These are phyloP conservation scores for Lenzites betulinus DNA, from an alignment of 768 basidiomycete genomes.

Conservation along the genomic window DNA sequence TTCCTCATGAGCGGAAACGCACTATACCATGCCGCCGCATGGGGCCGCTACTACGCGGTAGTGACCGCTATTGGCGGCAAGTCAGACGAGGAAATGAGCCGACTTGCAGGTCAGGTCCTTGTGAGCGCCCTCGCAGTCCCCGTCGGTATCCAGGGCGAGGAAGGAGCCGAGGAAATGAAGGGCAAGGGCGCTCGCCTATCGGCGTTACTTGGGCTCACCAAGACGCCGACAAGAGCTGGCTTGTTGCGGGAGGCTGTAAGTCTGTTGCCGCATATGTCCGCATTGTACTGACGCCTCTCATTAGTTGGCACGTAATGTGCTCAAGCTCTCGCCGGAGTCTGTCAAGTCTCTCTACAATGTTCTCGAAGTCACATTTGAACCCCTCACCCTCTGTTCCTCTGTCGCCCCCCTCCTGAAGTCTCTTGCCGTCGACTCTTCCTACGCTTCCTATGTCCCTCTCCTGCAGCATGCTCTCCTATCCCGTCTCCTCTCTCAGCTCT, in stretches of 20 bases:
- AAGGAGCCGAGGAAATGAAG: slow-evolving; percentile 52
- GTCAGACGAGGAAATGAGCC: slow-evolving; percentile 73
- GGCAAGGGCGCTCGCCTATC: slow-evolving; percentile 80
- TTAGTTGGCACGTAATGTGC: slow-evolving; percentile 79
- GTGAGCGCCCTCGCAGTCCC: slow-evolving; percentile 93
- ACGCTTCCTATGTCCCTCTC: slow-evolving; percentile 83
- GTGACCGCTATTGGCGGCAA: slow-evolving; percentile 73
- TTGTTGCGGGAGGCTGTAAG: slow-evolving; percentile 83
- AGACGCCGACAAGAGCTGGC: slow-evolving; percentile 83
- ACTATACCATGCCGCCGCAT: slow-evolving; percentile 95
- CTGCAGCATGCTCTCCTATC: slow-evolving; percentile 91
- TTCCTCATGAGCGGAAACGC: slow-evolving; percentile 95
- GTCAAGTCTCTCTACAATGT: slow-evolving; percentile 83
- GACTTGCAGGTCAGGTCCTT: slow-evolving; percentile 88
- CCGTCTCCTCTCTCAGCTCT: slow-evolving; percentile 86
- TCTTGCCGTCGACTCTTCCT: slow-evolving; percentile 57
- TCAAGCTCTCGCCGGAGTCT: slow-evolving; percentile 72
- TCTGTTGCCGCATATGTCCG: slow-evolving; percentile 2
- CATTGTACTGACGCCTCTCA: slow-evolving; percentile 9
- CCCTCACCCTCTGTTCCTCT: slow-evolving; percentile 76
- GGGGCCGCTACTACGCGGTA: slow-evolving; percentile 82
- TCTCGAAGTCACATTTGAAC: slow-evolving; percentile 92
- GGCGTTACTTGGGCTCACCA: slow-evolving; percentile 79
- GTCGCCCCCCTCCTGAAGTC: slow-evolving; percentile 76
- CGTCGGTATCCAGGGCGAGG: slow-evolving; percentile 59